Conservation (phyloP, 257 asterid species). For the Fraxinus americana region DNA sequence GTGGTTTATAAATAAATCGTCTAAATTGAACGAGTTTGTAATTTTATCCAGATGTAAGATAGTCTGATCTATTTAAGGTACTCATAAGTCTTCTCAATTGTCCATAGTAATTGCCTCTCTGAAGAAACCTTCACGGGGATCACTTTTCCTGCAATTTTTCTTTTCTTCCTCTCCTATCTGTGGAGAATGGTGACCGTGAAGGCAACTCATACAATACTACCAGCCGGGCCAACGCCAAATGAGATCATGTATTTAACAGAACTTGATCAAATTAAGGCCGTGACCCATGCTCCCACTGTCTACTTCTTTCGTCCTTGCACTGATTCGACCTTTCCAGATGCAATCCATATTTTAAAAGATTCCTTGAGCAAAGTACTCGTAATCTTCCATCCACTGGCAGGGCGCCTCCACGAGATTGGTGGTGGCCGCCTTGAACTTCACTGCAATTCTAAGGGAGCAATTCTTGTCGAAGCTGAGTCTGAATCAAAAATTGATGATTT, state of each 20-base stretch:
- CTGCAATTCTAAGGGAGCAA: neutral
- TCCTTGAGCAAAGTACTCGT: conserved; percentile 5
- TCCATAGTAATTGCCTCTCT: too few relatives aligned
- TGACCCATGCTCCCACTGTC: conserved; percentile 1
- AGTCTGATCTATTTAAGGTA: too few relatives aligned
- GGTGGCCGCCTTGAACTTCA: conserved; percentile 13
- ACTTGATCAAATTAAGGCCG: too few relatives aligned
- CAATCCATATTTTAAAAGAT: neutral
- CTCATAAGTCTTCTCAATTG: too few relatives aligned
- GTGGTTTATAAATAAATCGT: too few relatives aligned
- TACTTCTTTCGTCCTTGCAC: neutral
- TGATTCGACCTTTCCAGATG: neutral
- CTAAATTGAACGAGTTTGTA: too few relatives aligned
- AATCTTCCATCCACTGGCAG: conserved; percentile 2
- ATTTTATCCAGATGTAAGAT: too few relatives aligned
- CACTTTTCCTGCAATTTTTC: too few relatives aligned
- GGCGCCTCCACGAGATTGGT: conserved; percentile 9
- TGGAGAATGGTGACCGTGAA: neutral
- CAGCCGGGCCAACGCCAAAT: too few relatives aligned
- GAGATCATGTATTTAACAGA: too few relatives aligned
- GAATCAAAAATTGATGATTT: neutral
- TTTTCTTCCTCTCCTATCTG: neutral
- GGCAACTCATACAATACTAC: neutral
- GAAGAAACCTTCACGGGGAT: too few relatives aligned
- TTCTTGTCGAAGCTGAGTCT: conserved; percentile 4